Percentiles rank a stretch among this genome's conserved stretches.
These are phyloP conservation scores for Oenanthe javanica DNA, from an alignment of 140 eudicot species.

Conservation along the genomic window DNA sequence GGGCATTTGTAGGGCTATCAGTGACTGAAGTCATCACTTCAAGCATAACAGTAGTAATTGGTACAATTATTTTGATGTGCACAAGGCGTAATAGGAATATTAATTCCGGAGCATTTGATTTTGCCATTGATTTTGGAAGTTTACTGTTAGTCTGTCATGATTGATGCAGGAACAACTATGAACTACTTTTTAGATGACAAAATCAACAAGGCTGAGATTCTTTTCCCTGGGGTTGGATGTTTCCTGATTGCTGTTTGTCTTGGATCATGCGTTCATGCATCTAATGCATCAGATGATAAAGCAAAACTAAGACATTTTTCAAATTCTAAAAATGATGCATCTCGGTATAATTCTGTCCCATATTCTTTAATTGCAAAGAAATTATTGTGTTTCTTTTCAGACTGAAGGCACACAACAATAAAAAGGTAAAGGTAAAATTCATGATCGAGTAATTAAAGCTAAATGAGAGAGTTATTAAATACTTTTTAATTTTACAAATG, in stretches of 20 bases:
- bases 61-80: constrained; percentile 25
- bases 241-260: constrained; percentile 71
- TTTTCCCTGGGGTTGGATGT: constrained; percentile 84
- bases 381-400: not conserved
- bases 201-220: constrained; percentile 72
- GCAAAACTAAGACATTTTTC: constrained; percentile 41
- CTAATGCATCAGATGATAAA: constrained; percentile 66
- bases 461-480: not conserved
- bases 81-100: not conserved
- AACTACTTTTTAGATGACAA: constrained; percentile 80
- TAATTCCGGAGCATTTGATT: not conserved
- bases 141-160: not conserved
- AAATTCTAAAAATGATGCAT: constrained; percentile 15
- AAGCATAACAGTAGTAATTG: constrained; percentile 80
- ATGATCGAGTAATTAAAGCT: not conserved
- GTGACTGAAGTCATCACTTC: constrained; percentile 68
- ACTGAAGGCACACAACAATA: not conserved
- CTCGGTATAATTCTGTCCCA: constrained; percentile 27
- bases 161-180: constrained; percentile 59
- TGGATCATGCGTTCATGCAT: constrained; percentile 62
- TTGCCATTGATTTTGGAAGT: constrained; percentile 6
- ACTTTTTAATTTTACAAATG: not conserved
- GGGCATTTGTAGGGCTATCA: constrained; percentile 87
- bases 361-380: not conserved
- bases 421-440: not conserved